Percentiles rank a stretch among this genome's conserved stretches.
These are phyloP conservation scores for Monosporascus sp. DNA, from an alignment of 2,329 filamentous ascomycete species.

Conservation along the genomic window DNA sequence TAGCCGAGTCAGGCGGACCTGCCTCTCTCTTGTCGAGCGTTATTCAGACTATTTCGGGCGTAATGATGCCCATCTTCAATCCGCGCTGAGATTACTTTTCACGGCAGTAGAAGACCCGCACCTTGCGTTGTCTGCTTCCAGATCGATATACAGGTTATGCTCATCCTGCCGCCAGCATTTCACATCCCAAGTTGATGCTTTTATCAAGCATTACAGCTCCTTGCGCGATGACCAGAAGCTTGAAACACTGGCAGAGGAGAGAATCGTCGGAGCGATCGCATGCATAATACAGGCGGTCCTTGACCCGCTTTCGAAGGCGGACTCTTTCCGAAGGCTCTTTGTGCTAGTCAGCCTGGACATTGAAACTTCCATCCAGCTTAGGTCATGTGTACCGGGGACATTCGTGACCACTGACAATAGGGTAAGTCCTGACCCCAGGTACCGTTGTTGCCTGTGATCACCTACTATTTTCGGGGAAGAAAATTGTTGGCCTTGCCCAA, in stretches of 20 bases:
- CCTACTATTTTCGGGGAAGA: no score
- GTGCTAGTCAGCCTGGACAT: constrained; percentile 59
- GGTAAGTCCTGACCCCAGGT: constrained; percentile 13
- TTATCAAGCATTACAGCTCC: constrained; percentile 66
- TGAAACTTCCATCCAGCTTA: constrained; percentile 34
- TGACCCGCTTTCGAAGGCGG: constrained; percentile 48
- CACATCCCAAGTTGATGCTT: constrained; percentile 60
- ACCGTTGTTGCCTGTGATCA: no score
- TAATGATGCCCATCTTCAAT: constrained; percentile 60
- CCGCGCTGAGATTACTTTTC: constrained; percentile 71
- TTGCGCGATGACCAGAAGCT: constrained; percentile 55
- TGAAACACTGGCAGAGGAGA: constrained; percentile 66
- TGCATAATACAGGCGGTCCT: constrained; percentile 69
- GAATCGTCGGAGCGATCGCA: constrained; percentile 67
- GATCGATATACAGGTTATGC: constrained; percentile 68
- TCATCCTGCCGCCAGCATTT: constrained; percentile 68
- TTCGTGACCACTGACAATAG: constrained; percentile 19
- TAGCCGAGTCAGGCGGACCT: constrained; percentile 59
- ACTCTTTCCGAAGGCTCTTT: constrained; percentile 53
- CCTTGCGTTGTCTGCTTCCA: constrained; percentile 64
- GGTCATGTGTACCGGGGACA: constrained; percentile 18
- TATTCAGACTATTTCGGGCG: constrained; percentile 74
- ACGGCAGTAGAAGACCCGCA: constrained; percentile 57
- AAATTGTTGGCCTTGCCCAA: no score
- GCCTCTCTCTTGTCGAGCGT: constrained; percentile 63